Conservation (phyloP, 1,284 basidiomycete genomes). For the Cutaneotrichosporon dermatis region DNA sequence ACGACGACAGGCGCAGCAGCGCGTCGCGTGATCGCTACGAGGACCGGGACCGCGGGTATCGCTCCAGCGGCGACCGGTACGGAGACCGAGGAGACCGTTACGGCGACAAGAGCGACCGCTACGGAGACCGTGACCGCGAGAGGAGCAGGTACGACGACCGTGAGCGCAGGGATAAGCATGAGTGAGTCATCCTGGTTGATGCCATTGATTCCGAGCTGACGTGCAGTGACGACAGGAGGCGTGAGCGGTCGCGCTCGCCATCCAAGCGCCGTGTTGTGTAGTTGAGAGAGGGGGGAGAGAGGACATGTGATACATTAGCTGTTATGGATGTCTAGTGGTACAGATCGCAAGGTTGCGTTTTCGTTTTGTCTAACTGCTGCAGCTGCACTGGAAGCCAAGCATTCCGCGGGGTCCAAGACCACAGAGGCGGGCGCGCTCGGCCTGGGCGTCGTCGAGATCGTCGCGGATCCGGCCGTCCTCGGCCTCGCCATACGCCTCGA, state of each 20-base stretch:
- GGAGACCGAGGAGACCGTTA: constrained; percentile 37
- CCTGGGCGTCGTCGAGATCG: constrained; percentile 53
- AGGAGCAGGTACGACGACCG: constrained; percentile 32
- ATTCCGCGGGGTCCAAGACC: constrained; percentile 67
- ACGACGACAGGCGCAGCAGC: constrained; percentile 51
- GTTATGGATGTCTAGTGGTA: background rate
- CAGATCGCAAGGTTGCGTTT: background rate
- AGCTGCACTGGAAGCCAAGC: constrained; percentile 89
- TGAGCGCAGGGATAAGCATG: constrained; percentile 20
- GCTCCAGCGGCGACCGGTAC: constrained; percentile 14
- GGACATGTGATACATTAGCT: constrained; percentile 1
- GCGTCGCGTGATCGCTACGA: constrained; percentile 26
- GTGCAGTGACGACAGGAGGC: constrained; percentile 17
- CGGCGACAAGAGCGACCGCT: constrained; percentile 39
- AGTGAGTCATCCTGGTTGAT: constrained; percentile 12
- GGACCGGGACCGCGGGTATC: constrained; percentile 1
- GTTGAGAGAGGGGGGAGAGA: background rate
- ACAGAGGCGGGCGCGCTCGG: constrained; percentile 67
- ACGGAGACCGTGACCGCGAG: constrained; percentile 10
- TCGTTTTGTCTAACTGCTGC: constrained; percentile 60
- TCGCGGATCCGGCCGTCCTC: constrained; percentile 63
- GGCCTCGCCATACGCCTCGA: constrained; percentile 72
- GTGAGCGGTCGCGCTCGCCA: constrained; percentile 19
- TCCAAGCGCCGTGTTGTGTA: constrained; percentile 24
- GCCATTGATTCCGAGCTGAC: no score